A percentile compares a stretch with the other conserved stretches of the same genome.
These are phyloP conservation scores for Talaromyces piceae DNA, from an alignment of 2,329 filamentous ascomycete species.

Conservation along the genomic window DNA sequence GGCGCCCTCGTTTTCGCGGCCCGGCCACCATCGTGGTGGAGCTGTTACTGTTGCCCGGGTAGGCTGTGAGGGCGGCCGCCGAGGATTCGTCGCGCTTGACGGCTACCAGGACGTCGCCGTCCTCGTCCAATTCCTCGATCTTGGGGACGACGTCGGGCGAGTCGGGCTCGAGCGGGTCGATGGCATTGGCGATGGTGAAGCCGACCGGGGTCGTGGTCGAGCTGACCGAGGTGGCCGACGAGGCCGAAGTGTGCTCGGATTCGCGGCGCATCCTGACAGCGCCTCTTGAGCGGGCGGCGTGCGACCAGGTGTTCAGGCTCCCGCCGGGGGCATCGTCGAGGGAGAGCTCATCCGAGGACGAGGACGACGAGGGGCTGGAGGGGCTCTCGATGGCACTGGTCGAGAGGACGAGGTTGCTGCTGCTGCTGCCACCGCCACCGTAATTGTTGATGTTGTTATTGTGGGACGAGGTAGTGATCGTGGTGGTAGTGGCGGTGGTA, in stretches of 20 bases:
- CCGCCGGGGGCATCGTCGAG: constrained; percentile 28
- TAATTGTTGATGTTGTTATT: constrained; percentile 11
- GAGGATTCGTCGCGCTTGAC: constrained; percentile 10
- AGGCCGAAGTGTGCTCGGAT: constrained; percentile 15
- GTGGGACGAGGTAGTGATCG: constrained; percentile 3
- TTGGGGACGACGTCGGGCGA: constrained; percentile 39
- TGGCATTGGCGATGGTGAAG: neutral
- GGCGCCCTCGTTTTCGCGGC: constrained; percentile 64
- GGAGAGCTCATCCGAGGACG: constrained; percentile 22
- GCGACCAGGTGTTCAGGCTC: constrained; percentile 13
- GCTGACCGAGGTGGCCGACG: constrained; percentile 21
- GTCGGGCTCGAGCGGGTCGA: constrained; percentile 7
- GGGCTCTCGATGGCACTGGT: constrained; percentile 17
- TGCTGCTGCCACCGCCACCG: constrained; percentile 9
- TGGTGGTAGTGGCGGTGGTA: constrained; percentile 14
- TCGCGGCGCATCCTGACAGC: constrained; percentile 12
- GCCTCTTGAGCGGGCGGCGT: constrained; percentile 11
- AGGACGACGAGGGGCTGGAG: neutral
- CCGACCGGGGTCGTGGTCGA: constrained; percentile 10
- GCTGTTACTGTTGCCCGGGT: too few relatives aligned
- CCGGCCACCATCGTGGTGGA: constrained; percentile 22
- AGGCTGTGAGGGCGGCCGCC: constrained; percentile 13
- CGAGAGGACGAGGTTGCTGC: constrained; percentile 12
- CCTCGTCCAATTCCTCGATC: constrained; percentile 47
- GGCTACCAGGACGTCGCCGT: constrained; percentile 29